A percentile compares a stretch with the other conserved stretches of the same genome.
Conservation (phyloP, 2,329 filamentous ascomycete genomes). For the Trichoderma citrinoviride region DNA sequence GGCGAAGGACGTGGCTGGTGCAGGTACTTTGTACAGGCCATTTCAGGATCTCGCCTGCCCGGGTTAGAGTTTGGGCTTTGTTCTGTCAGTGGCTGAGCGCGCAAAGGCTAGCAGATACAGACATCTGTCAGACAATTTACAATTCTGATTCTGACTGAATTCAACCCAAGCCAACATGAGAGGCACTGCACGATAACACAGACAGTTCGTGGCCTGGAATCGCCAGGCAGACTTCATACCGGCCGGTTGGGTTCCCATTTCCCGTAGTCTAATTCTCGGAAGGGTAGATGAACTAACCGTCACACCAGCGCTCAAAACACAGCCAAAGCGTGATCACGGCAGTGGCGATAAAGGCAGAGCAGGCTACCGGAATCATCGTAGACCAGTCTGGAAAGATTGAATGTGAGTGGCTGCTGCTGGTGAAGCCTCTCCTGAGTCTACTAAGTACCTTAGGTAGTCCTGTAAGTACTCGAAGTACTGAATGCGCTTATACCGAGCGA, state of each 20-base stretch:
- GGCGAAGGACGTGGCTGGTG: conserved; percentile 17
- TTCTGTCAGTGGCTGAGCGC: background rate
- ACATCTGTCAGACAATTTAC: background rate
- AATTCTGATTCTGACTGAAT: background rate
- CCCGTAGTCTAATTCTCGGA: background rate
- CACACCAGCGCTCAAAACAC: background rate
- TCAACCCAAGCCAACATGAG: background rate
- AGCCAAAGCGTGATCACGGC: background rate
- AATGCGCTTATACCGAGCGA: no score
- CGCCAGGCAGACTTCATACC: background rate
- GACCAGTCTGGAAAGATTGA: no score
- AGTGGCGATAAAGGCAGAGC: background rate
- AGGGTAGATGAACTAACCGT: background rate
- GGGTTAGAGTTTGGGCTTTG: background rate
- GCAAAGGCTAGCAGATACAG: background rate
- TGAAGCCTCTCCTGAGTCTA: no score
- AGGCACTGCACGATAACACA: background rate
- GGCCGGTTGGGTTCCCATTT: background rate
- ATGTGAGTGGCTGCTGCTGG: no score
- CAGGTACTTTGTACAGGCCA: background rate
- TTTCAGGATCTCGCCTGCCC: background rate
- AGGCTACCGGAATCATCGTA: no score
- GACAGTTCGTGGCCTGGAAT: background rate
- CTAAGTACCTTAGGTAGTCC: no score
- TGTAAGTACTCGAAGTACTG: no score